A percentile compares a stretch with the other conserved stretches of the same genome.
Evolutionary conservation across 805 yeast species (phyloP).

Genomic region (Debaryomyces castellii): DNA sequence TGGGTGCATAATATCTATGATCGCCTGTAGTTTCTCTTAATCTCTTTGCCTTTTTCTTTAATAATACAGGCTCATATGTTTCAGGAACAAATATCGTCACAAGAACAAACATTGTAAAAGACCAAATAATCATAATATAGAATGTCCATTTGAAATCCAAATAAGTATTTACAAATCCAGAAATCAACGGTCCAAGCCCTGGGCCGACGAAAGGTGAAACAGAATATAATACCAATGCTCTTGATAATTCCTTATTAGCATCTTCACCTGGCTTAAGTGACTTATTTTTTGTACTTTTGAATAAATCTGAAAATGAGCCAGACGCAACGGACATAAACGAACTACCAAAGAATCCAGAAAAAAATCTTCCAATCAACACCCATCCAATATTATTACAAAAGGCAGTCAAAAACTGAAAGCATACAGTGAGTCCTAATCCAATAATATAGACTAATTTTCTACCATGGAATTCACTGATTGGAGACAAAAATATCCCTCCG

Average conservation of each 20-base stretch:
- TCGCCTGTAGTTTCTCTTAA: constrained; percentile 36
- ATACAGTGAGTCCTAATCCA: constrained; percentile 12
- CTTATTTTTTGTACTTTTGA: constrained; percentile 13
- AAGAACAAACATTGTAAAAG: constrained; percentile 14
- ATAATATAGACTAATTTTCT: constrained; percentile 49
- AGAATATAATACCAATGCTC: constrained; percentile 24
- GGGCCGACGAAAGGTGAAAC: constrained; percentile 31
- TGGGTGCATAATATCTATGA: constrained; percentile 36
- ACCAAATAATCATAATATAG: constrained; percentile 25
- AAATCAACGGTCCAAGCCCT: constrained; percentile 26
- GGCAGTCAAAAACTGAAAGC: constrained; percentile 25
- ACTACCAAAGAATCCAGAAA: constrained; percentile 73
- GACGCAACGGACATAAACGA: constrained; percentile 85
- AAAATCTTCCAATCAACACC: constrained; percentile 61
- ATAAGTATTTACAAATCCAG: constrained; percentile 23
- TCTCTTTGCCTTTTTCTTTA: constrained; percentile 14
- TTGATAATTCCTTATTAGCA: constrained; percentile 18
- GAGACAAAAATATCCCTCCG: constrained; percentile 46
- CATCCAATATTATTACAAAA: constrained; percentile 13
- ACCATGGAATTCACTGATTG: constrained; percentile 63
- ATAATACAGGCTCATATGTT: constrained; percentile 68
- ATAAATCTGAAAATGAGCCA: constrained; percentile 79
- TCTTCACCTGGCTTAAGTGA: constrained; percentile 18
- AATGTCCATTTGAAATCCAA: constrained; percentile 26
- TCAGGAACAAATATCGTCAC: constrained; percentile 50